Base-by-base conservation (phyloP, 208 protist species). In the Naegleria lovaniensis region DNA sequence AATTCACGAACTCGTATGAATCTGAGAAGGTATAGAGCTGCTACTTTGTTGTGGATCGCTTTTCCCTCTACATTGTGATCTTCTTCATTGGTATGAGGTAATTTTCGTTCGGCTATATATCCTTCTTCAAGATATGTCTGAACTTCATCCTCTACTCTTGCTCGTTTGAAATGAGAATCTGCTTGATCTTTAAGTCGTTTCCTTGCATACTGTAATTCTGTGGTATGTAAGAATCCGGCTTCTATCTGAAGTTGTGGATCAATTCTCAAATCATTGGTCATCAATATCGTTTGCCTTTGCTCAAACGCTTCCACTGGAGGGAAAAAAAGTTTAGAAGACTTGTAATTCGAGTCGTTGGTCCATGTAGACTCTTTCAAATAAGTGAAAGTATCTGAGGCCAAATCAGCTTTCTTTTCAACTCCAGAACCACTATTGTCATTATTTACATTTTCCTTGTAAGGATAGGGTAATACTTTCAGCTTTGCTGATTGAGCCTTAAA, bases 1-100 rank as follows among this genome's bases (percentile, higher is more conserved):
- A 94, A 91, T 39, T 93, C 93, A 22, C 93, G 76, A 33, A 89
- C 92, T 25, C 93, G 59, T 29, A 93, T 92, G 85, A 91, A 94
- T 25, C 92, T 83, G 39, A 94, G 85, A 2, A 94, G 67, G 36
- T 91, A 94, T 52, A 93, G 25, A 52, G 93, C 91, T 5, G 90
- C 5, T 5, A 92, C 33, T 67, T 93, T 93, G 9, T 93, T 91
- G 0, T 25, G 4, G 15, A 90, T n/a, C n/a, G 40, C 15, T 58
- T 86, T 85, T 0, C 41, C 51, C 52, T 90, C 83, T 11, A 76
- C 75, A 16, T 29, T 59, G 19, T 0, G 5, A 13, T 90, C 88
- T n/a, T 41, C 19, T 76, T 90, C 88, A 16, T 22, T 13, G 6
- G 0, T 90, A 29, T 90, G 11, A 29, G 75, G 11, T 43, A 38